Percentiles rank a stretch among this genome's conserved stretches.
Evolutionary conservation across 1,284 basidiomycete species (phyloP).

Genomic region (Microstroma glucosiphilum): DNA sequence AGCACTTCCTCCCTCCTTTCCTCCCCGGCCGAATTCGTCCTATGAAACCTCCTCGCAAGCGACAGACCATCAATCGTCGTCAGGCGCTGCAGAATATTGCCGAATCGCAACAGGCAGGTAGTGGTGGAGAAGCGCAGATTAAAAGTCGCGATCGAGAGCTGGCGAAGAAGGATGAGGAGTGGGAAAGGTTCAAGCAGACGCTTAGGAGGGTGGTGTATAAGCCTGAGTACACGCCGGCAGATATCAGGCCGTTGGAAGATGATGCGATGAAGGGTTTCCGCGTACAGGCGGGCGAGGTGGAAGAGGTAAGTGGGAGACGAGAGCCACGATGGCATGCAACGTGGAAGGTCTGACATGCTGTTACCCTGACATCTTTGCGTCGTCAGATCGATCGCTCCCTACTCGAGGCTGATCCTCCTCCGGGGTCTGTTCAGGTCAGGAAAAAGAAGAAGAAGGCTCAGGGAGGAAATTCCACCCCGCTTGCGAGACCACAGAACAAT

Average conservation of each 20-base stretch:
- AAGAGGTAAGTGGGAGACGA: background rate
- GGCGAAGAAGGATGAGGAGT: background rate
- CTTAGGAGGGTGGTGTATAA: background rate
- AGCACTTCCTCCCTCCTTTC: constrained; percentile 2
- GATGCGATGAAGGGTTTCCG: background rate
- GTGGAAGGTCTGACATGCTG: background rate
- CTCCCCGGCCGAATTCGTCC: constrained; percentile 1
- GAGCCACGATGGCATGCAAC: background rate
- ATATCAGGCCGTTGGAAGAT: background rate
- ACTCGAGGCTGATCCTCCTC: background rate
- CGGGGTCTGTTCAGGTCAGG: background rate
- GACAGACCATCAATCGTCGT: background rate
- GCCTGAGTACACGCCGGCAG: background rate
- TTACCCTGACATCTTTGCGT: no score
- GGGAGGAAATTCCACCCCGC: background rate
- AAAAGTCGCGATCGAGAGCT: background rate
- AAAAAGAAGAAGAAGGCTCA: constrained; percentile 5
- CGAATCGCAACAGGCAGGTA: background rate
- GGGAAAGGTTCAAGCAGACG: background rate
- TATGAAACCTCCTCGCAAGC: background rate
- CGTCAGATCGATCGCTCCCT: constrained; percentile 6
- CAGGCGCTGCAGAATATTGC: background rate
- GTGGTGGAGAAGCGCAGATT: constrained; percentile 1
- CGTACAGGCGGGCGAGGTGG: constrained; percentile 2
- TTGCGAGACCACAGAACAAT: no score